A percentile compares a stretch with the other conserved stretches of the same genome.
phyloP scores from a whole-genome alignment of 257 asterid genomes.

The Forsythia viridissima region DNA sequence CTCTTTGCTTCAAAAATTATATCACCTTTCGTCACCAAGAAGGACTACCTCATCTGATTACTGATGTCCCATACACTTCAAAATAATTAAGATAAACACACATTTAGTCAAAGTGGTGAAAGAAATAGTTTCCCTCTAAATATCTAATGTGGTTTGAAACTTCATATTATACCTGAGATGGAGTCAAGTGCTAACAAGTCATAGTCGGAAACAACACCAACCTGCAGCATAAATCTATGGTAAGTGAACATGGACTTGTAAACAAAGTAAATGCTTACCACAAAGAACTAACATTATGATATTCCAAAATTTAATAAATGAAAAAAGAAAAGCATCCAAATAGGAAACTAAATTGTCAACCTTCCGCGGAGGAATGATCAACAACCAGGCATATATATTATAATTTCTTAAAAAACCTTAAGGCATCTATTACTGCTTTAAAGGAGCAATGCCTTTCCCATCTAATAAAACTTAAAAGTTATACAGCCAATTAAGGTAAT shows the following conservation, averaged over 20 bases:
- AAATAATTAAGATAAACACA: background rate
- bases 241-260: background rate
- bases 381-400: background rate
- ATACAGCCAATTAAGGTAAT: background rate
- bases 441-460: background rate
- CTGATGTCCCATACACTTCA: background rate
- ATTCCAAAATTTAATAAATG: background rate
- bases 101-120: background rate
- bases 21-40: background rate
- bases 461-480: background rate
- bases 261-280: background rate
- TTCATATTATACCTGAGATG: slow-evolving; percentile 67
- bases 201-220: slow-evolving; percentile 94
- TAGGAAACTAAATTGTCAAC: background rate
- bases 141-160: background rate
- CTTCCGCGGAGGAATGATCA: background rate
- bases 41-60: too few species aligned
- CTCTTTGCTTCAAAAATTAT: background rate
- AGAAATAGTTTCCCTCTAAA: background rate
- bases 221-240: slow-evolving; percentile 39
- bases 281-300: background rate
- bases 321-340: background rate
- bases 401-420: background rate
- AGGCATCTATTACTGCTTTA: too few species aligned
- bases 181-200: slow-evolving; percentile 87